phyloP scores from a whole-genome alignment of 257 asterid genomes.

The Avicennia marina region DNA sequence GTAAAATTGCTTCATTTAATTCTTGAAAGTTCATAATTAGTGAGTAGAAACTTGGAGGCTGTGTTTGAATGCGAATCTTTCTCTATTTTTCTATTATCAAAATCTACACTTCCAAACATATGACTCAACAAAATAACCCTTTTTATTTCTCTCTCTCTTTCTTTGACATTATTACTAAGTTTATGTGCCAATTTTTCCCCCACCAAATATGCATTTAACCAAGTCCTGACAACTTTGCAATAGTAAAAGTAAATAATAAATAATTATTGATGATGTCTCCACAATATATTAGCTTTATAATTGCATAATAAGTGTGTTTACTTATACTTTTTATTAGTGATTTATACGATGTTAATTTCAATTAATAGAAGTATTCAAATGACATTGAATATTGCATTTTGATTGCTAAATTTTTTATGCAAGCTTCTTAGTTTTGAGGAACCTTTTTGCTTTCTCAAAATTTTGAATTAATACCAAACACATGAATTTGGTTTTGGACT shows the following conservation, averaged over 20 bases:
- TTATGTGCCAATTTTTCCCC: too few relatives aligned
- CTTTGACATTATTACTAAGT: too few relatives aligned
- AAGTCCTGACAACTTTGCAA: too few relatives aligned
- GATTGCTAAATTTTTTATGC: background rate
- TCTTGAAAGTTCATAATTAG: background rate
- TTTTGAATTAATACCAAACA: background rate
- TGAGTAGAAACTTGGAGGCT: too few relatives aligned
- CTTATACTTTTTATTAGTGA: background rate
- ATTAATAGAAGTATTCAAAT: background rate
- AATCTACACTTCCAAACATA: too few relatives aligned
- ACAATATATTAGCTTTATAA: background rate
- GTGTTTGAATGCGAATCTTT: too few relatives aligned
- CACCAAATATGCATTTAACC: too few relatives aligned
- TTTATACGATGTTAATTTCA: background rate
- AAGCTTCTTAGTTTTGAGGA: conserved; percentile 2
- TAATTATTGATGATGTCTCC: background rate
- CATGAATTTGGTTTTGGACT: background rate
- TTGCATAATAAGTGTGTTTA: background rate
- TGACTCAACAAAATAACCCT: too few relatives aligned
- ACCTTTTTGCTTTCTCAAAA: background rate
- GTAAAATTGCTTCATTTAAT: background rate
- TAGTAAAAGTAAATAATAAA: background rate
- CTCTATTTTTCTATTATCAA: too few relatives aligned
- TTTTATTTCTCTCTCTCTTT: too few relatives aligned
- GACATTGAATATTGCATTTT: background rate